phyloP scores from a whole-genome alignment of 176 grass and related monocot species.

The Phoenix roebelenii region DNA sequence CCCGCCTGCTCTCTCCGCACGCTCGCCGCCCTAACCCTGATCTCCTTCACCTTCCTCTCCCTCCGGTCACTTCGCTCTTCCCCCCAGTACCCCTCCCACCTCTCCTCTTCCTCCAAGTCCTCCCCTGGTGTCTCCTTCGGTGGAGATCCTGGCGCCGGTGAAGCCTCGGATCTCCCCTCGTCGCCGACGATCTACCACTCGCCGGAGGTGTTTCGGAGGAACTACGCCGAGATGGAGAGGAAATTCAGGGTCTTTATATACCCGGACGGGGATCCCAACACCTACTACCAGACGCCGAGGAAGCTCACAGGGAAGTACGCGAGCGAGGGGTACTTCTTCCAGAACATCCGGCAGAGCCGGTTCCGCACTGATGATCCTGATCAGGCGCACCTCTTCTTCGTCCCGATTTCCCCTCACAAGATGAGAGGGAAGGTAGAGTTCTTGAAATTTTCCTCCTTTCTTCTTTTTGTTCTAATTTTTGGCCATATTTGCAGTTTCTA shows the following conservation, averaged over 20 bases:
- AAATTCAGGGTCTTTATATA: slow-evolving; percentile 35
- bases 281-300: slow-evolving; percentile 47
- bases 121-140: too few species aligned
- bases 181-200: slow-evolving; percentile 24
- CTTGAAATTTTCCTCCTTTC: too few species aligned
- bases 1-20: not conserved
- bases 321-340: slow-evolving; percentile 97
- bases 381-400: slow-evolving; percentile 69
- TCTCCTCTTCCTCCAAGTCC: slow-evolving; percentile 8
- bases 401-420: slow-evolving; percentile 88
- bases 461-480: too few species aligned
- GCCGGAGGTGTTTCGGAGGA: slow-evolving; percentile 5
- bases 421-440: slow-evolving; percentile 71
- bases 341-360: slow-evolving; percentile 80
- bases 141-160: too few species aligned
- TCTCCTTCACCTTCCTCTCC: slow-evolving; percentile 18
- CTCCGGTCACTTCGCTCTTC: slow-evolving; percentile 17
- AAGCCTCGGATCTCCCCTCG: too few species aligned
- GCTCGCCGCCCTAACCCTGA: not conserved
- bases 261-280: not conserved
- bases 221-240: slow-evolving; percentile 20
- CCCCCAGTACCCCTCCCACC: slow-evolving; percentile 9
- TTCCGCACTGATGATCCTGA: slow-evolving; percentile 63
- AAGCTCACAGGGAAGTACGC: slow-evolving; percentile 97
- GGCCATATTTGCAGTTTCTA: too few species aligned